Conservation (phyloP, 2,329 filamentous ascomycete species). For the Coniochaeta sp. region DNA sequence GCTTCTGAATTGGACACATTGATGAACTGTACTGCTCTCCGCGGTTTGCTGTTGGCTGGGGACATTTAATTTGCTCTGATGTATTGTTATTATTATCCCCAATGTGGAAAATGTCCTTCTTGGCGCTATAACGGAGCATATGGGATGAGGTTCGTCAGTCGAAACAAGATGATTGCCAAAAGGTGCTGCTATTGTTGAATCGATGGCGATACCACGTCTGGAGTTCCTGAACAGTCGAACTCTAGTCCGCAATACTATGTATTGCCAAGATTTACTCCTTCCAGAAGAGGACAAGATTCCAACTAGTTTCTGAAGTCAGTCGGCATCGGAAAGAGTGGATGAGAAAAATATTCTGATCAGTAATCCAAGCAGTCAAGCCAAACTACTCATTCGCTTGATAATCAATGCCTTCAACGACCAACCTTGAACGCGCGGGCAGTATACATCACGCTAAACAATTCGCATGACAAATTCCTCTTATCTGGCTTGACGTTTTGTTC, state of each 20-base stretch:
- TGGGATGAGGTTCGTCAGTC: not conserved
- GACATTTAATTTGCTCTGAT: not conserved
- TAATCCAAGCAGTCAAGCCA: no score
- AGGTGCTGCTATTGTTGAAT: not conserved
- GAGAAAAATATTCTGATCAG: no score
- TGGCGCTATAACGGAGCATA: not conserved
- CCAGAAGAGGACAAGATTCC: not conserved
- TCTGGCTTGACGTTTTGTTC: no score
- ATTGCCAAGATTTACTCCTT: conserved; percentile 4
- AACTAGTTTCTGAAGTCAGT: no score
- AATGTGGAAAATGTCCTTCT: not conserved
- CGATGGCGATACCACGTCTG: not conserved
- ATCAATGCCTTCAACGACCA: no score
- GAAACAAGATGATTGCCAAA: not conserved
- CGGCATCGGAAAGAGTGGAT: no score
- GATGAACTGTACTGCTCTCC: conserved; percentile 2
- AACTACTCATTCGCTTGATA: no score
- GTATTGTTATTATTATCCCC: not conserved
- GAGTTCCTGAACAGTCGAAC: not conserved
- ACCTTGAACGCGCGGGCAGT: no score
- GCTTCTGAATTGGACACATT: not conserved
- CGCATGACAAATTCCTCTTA: no score
- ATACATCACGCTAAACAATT: no score
- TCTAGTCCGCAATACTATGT: not conserved
- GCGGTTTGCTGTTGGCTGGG: not conserved